Percentiles rank a stretch among this genome's conserved stretches.
These are phyloP conservation scores for Spatholobus suberectus DNA, from an alignment of 306 rosid species.

Conservation along the genomic window DNA sequence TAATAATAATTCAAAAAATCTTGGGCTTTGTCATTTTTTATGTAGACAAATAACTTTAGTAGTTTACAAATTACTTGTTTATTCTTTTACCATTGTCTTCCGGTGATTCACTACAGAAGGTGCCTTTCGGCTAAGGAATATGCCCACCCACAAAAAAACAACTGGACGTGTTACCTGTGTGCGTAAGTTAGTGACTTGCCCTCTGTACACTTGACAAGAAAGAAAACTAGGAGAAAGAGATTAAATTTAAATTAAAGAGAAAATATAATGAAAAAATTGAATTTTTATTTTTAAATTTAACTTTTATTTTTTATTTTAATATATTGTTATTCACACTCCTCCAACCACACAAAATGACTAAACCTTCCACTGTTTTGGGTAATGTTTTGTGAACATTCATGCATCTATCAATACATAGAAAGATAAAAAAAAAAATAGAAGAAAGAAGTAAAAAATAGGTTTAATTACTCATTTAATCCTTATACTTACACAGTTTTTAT, in stretches of 20 bases:
- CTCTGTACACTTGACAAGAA: too few relatives aligned
- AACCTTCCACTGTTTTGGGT: background rate
- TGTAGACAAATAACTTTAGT: constrained; percentile 12
- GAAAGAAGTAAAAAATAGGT: background rate
- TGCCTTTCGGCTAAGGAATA: constrained; percentile 19
- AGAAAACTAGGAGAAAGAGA: background rate
- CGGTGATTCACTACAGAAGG: background rate
- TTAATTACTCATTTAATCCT: too few relatives aligned
- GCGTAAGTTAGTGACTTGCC: background rate
- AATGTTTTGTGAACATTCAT: background rate
- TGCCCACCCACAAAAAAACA: background rate
- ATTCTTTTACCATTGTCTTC: background rate
- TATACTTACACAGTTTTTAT: too few relatives aligned
- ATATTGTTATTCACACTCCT: background rate
- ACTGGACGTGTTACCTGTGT: too few relatives aligned
- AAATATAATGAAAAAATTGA: background rate
- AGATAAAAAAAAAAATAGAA: background rate
- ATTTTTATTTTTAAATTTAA: background rate
- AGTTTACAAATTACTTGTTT: background rate
- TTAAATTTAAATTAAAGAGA: background rate
- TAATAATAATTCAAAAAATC: background rate
- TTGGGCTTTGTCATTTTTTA: background rate
- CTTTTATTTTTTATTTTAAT: background rate
- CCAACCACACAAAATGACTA: background rate
- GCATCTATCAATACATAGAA: background rate